Percentiles rank a stretch among this genome's conserved stretches.
Evolutionary conservation across 2,329 filamentous ascomycete genomes (phyloP).

Genomic region (Alternaria gaisen): DNA sequence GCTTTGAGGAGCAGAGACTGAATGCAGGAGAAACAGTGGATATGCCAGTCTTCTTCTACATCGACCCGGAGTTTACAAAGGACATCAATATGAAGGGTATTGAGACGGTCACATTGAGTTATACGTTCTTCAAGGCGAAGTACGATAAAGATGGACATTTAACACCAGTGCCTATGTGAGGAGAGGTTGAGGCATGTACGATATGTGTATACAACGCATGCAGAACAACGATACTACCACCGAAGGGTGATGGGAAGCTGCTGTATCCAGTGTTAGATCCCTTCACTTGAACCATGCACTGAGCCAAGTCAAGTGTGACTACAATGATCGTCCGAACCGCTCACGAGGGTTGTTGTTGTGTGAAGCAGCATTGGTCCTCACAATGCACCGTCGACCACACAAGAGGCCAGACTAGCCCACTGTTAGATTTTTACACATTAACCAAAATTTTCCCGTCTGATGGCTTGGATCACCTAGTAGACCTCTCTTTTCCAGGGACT

Average conservation of each 20-base stretch:
- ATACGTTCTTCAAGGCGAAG: constrained; percentile 96
- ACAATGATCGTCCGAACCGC: background rate
- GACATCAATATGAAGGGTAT: constrained; percentile 93
- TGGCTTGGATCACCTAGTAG: background rate
- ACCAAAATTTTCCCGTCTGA: background rate
- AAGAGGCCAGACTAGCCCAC: background rate
- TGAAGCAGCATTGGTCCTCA: background rate
- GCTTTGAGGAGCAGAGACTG: constrained; percentile 93
- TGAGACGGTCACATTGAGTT: constrained; percentile 93
- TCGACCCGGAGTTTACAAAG: constrained; percentile 92
- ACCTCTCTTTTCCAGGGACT: background rate
- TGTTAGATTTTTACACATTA: background rate
- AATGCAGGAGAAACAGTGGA: constrained; percentile 97
- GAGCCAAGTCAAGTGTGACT: background rate
- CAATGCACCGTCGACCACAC: background rate
- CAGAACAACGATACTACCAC: background rate
- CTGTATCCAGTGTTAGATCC: no score
- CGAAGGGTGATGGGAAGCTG: background rate
- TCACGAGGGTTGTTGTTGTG: background rate
- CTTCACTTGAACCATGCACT: background rate
- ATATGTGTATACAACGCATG: constrained; percentile 4
- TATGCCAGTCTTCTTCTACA: constrained; percentile 99
- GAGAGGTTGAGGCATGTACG: constrained; percentile 15
- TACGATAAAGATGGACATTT: constrained; percentile 84
- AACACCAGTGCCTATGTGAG: constrained; percentile 60